Evolutionary conservation across 805 yeast species (phyloP), one percentile per base, ranked within the genome.

Genomic region (Saturnispora sekii): DNA sequence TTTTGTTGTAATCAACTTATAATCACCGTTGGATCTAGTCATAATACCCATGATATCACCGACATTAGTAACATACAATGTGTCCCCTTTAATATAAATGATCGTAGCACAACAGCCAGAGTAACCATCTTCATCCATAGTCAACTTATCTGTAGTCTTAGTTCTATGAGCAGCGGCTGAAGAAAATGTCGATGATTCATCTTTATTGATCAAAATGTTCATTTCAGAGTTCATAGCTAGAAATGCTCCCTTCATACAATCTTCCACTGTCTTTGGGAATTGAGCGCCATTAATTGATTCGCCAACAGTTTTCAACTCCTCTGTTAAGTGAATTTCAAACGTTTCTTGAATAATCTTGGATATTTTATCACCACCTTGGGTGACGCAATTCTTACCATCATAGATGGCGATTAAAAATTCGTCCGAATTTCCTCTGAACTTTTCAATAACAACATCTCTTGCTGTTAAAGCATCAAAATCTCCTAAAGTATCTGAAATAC

Each of bases 401-500:
- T 86, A 86, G 37, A 88, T 64, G 41, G 95, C 87, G 47, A 90
- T 68, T 44, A 93, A 69, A 29, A 80, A 75, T 60, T 89, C 96
- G 53, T 84, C 81, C 38, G 83, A 82, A 44, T 80, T 80, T 15
- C 95, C 95, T 48, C 96, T 72, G 63, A 89, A 87, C 53, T 84
- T 79, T 56, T 88, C 96, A 51, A 84, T 74, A 32, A 93, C 89
- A 34, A 85, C 77, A 64, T 93, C 98, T 56, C 95, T 74, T 5
- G 82, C 76, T 0, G 88, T 74, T 3, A 93, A 74, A 39, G 69
- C 68, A 21, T 77, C 76, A 41, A 79, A 67, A 43, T 69, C 69
- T 1, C 96, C 96, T 53, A 90, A 68, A 3, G 82, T 70, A 62
- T 93, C 99, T 1, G 97, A 83, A 41, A 93, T 88, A 58, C 98